Base-by-base conservation (phyloP, 768 basidiomycete species). In the Suillus cothurnatus region DNA sequence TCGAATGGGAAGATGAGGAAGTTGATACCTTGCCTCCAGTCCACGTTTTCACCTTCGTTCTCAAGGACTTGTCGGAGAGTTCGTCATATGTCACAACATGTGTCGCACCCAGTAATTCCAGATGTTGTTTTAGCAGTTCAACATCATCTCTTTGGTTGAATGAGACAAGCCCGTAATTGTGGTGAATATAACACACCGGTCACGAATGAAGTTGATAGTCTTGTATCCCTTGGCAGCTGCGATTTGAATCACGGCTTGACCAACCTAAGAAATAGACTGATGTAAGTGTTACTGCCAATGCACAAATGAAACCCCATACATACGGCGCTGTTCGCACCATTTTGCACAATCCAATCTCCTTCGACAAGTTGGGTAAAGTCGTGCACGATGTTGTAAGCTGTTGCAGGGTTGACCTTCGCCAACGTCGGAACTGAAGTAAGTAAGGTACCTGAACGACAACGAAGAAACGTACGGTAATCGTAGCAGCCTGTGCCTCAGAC, bases 241-340 rank as follows among this genome's bases (percentile, higher is more conserved):
- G 45, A 96, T 89, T 69, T 95, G 93, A 58, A 95, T 92, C 28
- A 94, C 91, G 0, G 88, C 88, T 80, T 95, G 91, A 15, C 94
- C 94, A 17, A 92, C 90, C 89, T 91, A 63, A 21, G 62, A 52
- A 62, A 41, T 17, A 9, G 67, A 59, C 49, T 61, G 38, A 21
- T 63, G 53, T 62, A 71, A 34, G 57, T 39, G 19, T 41, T 19
- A 12, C 47, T 47, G 23, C 15, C 9, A 52, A 57, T 14, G 17
- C n/a, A 61, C 39, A 12, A 55, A 39, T 12, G n/a, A 14, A 61
- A 28, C 61, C 19, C 77, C 88, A 57, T 64, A 93, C 88, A 59
- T 65, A 93, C 93, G 23, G 91, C 90, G 69, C 91, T 91, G 70
- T 95, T 95, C 23, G 88, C 89, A 32, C 92, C 94, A 67, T 95